Evolutionary conservation across 1,284 basidiomycete species (phyloP).

Genomic region (Neotropicomus parvogracilis): DNA sequence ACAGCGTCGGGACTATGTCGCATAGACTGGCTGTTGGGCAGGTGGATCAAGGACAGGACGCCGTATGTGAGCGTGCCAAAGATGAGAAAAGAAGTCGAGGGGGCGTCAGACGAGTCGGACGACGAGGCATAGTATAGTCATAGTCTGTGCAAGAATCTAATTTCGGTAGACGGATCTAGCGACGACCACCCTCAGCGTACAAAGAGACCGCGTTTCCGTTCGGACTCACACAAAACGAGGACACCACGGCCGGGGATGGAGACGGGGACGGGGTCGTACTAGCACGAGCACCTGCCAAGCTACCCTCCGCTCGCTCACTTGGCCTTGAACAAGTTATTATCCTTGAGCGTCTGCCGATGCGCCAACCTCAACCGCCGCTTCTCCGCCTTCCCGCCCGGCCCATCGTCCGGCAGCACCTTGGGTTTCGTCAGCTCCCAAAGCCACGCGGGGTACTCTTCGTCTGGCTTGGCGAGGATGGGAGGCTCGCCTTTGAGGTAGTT

Average conservation of each 20-base stretch:
- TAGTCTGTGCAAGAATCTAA: background rate
- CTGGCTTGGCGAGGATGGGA: conserved; percentile 75
- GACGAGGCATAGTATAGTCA: conserved; percentile 28
- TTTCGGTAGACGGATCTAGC: background rate
- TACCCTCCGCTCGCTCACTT: conserved; percentile 14
- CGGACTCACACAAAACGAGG: conserved; percentile 4
- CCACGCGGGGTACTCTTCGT: conserved; percentile 88
- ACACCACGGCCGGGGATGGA: no score
- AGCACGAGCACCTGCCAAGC: no score
- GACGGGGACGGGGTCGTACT: no score
- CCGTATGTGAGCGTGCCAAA: conserved; percentile 56
- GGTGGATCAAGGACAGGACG: conserved; percentile 57
- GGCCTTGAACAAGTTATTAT: conserved; percentile 75
- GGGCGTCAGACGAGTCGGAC: conserved; percentile 34
- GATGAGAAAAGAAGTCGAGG: conserved; percentile 40
- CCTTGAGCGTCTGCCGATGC: conserved; percentile 65
- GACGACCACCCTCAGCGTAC: background rate
- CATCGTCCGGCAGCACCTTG: conserved; percentile 59
- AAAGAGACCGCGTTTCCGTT: no score
- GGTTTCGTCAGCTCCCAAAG: conserved; percentile 75
- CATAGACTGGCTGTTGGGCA: conserved; percentile 72
- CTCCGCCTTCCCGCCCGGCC: conserved; percentile 66
- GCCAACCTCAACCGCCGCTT: conserved; percentile 55
- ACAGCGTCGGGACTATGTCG: conserved; percentile 83
- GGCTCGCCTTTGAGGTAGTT: conserved; percentile 82